Conservation (phyloP, 1,284 basidiomycete genomes). For the Athelia sp. region DNA sequence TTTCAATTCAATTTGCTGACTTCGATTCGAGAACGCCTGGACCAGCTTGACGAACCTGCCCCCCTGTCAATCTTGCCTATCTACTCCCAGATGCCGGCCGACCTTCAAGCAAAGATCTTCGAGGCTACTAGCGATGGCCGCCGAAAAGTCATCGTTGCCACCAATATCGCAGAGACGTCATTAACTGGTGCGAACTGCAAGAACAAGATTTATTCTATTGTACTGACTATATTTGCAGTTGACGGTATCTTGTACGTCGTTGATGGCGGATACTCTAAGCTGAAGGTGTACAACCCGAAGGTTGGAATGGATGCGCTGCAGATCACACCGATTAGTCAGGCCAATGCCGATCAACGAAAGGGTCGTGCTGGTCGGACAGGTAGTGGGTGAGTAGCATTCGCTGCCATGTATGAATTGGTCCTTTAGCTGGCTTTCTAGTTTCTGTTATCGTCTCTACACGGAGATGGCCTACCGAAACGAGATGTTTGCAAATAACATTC, state of each 20-base stretch:
- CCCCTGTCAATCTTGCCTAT: conserved; percentile 90
- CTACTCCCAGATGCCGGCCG: conserved; percentile 99
- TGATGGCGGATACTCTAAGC: conserved; percentile 94
- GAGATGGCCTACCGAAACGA: conserved; percentile 77
- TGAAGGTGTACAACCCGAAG: conserved; percentile 99
- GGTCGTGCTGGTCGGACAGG: conserved; percentile 97
- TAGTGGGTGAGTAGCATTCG: conserved; percentile 58
- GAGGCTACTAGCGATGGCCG: conserved; percentile 92
- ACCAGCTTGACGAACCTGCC: conserved; percentile 86
- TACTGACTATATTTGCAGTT: conserved; percentile 42
- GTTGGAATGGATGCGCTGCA: conserved; percentile 99
- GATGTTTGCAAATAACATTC: conserved; percentile 90
- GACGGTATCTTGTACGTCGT: conserved; percentile 98
- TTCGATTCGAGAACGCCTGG: conserved; percentile 69
- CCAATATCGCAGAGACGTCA: conserved; percentile 99
- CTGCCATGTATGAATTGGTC: conserved; percentile 4
- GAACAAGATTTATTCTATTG: conserved; percentile 6
- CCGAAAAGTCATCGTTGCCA: conserved; percentile 96
- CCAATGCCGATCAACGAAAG: conserved; percentile 93
- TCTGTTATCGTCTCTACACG: conserved; percentile 89
- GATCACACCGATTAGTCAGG: conserved; percentile 98
- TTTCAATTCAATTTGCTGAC: conserved; percentile 1
- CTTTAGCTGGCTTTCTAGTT: conserved; percentile 37
- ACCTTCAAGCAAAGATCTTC: conserved; percentile 98
- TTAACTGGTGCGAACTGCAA: conserved; percentile 62